Conservation (phyloP, 805 yeast species). For the Schwanniomyces polymorphus region DNA sequence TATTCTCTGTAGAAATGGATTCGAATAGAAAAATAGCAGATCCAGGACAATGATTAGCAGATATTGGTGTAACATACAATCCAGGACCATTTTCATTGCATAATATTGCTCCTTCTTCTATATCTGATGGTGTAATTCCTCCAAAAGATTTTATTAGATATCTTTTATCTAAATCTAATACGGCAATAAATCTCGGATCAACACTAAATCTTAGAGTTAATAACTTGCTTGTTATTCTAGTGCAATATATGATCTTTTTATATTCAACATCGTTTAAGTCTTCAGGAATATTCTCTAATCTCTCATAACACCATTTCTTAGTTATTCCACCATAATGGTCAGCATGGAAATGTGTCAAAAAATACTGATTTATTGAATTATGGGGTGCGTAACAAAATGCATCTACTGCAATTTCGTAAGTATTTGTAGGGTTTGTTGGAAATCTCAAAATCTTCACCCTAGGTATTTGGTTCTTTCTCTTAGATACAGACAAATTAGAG, state of each 20-base stretch:
- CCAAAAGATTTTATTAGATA: slow-evolving; percentile 20
- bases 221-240: slow-evolving; percentile 65
- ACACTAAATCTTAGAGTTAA: slow-evolving; percentile 56
- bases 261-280: slow-evolving; percentile 16
- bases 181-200: slow-evolving; percentile 44
- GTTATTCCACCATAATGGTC: slow-evolving; percentile 91
- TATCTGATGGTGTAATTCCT: slow-evolving; percentile 1
- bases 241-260: slow-evolving; percentile 69
- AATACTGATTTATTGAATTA: slow-evolving; percentile 49
- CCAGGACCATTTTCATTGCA: slow-evolving; percentile 22
- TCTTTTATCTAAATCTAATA: slow-evolving; percentile 41
- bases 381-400: slow-evolving; percentile 58
- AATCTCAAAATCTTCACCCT: slow-evolving; percentile 53
- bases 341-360: slow-evolving; percentile 83
- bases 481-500: slow-evolving; percentile 1
- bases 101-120: slow-evolving; percentile 15
- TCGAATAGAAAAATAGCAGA: slow-evolving; percentile 79
- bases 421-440: slow-evolving; percentile 13
- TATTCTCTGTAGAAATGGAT: slow-evolving; percentile 25
- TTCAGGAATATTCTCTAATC: slow-evolving; percentile 25
- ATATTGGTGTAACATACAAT: slow-evolving; percentile 57
- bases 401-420: slow-evolving; percentile 57
- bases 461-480: slow-evolving; percentile 46
- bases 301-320: slow-evolving; percentile 63
- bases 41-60: slow-evolving; percentile 98